Evolutionary conservation across 148 eudicot genomes (phyloP).

Genomic region (Amaranthus hypochondriacus): DNA sequence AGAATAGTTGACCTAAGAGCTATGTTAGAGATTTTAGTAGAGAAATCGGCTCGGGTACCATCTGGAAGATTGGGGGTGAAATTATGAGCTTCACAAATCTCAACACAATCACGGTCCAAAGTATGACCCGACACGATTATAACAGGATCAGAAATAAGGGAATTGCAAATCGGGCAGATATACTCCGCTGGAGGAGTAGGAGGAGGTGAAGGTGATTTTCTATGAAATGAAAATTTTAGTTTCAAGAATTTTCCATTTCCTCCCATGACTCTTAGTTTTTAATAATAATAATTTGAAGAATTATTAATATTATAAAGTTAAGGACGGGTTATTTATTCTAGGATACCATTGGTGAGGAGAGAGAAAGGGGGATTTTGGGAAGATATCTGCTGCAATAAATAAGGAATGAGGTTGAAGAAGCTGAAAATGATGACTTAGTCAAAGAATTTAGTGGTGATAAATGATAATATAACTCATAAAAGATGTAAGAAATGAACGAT

Average conservation of each 20-base stretch:
- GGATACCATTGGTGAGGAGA: not conserved
- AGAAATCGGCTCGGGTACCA: constrained; percentile 48
- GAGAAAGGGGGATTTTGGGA: not conserved
- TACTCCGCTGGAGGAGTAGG: constrained; percentile 52
- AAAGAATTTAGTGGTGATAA: not conserved
- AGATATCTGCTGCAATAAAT: not conserved
- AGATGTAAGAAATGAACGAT: not conserved
- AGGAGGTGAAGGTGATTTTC: constrained; percentile 11
- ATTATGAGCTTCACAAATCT: constrained; percentile 42
- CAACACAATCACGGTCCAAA: constrained; percentile 57
- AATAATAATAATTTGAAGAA: too few species aligned
- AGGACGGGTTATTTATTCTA: not conserved
- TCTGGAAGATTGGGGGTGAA: constrained; percentile 46
- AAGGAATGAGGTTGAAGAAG: not conserved
- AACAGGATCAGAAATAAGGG: constrained; percentile 66
- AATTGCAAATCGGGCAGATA: constrained; percentile 60
- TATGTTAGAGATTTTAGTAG: constrained; percentile 48
- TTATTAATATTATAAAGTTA: not conserved
- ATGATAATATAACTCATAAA: too few species aligned
- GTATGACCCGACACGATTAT: constrained; percentile 73
- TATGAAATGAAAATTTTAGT: constrained; percentile 22
- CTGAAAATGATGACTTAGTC: constrained; percentile 4
- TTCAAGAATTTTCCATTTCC: constrained; percentile 29
- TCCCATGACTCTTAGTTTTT: constrained; percentile 14
- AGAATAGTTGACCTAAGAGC: constrained; percentile 62